Evolutionary conservation across 2,329 filamentous ascomycete genomes (phyloP), one percentile per base, ranked within the genome.

Genomic region (Botryotinia calthae): DNA sequence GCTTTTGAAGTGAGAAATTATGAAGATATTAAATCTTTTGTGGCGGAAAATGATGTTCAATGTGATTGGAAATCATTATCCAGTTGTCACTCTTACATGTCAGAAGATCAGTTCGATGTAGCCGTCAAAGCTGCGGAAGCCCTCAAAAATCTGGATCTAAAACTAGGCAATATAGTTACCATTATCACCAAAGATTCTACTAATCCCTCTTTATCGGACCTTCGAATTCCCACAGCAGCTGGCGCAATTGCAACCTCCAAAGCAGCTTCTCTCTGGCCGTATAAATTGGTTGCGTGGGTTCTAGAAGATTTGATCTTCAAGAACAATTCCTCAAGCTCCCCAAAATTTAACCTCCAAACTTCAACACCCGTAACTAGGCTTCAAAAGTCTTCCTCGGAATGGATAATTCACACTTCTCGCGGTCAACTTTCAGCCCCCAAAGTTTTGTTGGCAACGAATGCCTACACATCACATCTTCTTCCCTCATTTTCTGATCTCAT

Each of bases 381-480:
- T 44, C 84, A 86, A 73, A 81, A 77, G 44, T 72, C 76, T 5
- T 73, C 77, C 18, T 48, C 51, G 4, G 77, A 74, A 46, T 95
- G 92, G 89, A 84, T 85, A 0, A 83, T 94, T 0, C 84, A 89
- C 64, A 97, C 94, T 0, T 82, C 85, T 0, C 88, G 93, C 34
- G 94, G 94, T n/a, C 84, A 82, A 59, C 86, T 97, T 72, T 80
- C 80, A 0, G 85, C 93, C 1, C 82, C 84, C 20, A 86, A 87
- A 48, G 88, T 97, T 31, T 85, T 97, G 28, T 86, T 97, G 25
- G 91, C 93, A 7, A 95, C 92, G 0, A 97, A 97, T 79, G 95
- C 85, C 5, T 97, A 97, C 81, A 95, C 93, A 0, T 93, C 93
- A 1, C 86, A 90, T 74, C 85, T 97, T 6, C 83, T 95, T 2